A percentile compares a stretch with the other conserved stretches of the same genome.
These are phyloP conservation scores for Argentina anserina DNA, from an alignment of 306 rosid species.

Conservation along the genomic window DNA sequence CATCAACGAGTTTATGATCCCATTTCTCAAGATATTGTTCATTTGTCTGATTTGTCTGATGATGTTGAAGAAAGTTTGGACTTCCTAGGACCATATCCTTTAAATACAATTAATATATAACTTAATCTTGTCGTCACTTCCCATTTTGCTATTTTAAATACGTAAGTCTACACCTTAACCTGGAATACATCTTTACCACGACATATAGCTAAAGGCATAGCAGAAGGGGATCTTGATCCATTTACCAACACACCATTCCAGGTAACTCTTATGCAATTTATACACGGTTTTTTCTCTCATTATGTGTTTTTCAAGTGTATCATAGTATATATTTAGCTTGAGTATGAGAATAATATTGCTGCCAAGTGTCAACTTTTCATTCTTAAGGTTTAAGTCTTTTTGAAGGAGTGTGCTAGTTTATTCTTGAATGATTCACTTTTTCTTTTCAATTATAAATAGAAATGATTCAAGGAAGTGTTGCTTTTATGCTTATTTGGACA, in stretches of 20 bases:
- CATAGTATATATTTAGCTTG: not conserved
- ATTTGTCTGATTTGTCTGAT: conserved; percentile 50
- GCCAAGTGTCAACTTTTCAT: not conserved
- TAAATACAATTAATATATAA: conserved; percentile 7
- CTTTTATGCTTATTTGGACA: not conserved
- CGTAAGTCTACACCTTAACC: conserved; percentile 50
- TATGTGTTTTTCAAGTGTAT: conserved; percentile 10
- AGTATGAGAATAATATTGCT: not conserved
- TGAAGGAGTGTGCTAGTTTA: not conserved
- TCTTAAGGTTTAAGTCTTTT: no score
- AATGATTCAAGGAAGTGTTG: not conserved
- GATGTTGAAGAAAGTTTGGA: conserved; percentile 55
- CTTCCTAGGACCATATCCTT: conserved; percentile 98
- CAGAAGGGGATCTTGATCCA: conserved; percentile 89
- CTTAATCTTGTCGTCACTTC: conserved; percentile 4
- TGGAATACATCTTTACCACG: conserved; percentile 54
- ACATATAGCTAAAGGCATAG: conserved; percentile 76
- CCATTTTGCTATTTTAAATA: conserved; percentile 21
- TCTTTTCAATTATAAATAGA: not conserved
- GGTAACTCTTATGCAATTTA: conserved; percentile 40
- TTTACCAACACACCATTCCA: conserved; percentile 70
- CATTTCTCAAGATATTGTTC: conserved; percentile 54
- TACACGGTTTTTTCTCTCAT: not conserved
- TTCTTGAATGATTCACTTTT: not conserved
- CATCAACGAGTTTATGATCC: conserved; percentile 86